A percentile compares a stretch with the other conserved stretches of the same genome.
Conservation (phyloP, 768 basidiomycete genomes). For the Leucosporidium creatinivorum region DNA sequence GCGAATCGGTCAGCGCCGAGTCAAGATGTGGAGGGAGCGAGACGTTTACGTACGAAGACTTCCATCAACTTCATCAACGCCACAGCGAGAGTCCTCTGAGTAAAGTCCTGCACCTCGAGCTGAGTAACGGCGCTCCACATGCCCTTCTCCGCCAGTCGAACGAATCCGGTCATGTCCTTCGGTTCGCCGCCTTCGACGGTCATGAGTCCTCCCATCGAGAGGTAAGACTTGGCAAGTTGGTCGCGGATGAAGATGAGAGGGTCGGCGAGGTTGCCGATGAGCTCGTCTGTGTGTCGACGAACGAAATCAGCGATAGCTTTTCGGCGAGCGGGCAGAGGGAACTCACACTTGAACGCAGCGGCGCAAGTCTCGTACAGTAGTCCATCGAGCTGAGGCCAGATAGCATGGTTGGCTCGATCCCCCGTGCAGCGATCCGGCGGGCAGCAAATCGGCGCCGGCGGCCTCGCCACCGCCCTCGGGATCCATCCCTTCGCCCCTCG, state of each 20-base stretch:
- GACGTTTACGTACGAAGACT: slow-evolving; percentile 17
- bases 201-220: slow-evolving; percentile 27
- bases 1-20: neutral
- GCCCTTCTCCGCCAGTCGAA: slow-evolving; percentile 16
- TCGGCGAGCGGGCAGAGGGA: neutral
- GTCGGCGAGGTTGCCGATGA: slow-evolving; percentile 23
- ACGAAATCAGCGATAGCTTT: neutral
- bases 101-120: slow-evolving; percentile 27
- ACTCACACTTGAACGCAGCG: slow-evolving; percentile 28
- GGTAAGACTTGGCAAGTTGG: slow-evolving; percentile 24
- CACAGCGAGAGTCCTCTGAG: slow-evolving; percentile 24
- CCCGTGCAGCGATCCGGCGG: slow-evolving; percentile 28
- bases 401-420: neutral
- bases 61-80: slow-evolving; percentile 31
- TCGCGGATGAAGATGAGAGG: slow-evolving; percentile 24
- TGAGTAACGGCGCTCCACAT: slow-evolving; percentile 18
- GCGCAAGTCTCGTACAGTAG: slow-evolving; percentile 27
- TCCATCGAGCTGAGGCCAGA: slow-evolving; percentile 20
- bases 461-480: too few species aligned
- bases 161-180: slow-evolving; percentile 24
- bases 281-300: slow-evolving; percentile 12
- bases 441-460: slow-evolving; percentile 18
- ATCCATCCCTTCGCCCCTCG: too few species aligned
- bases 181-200: slow-evolving; percentile 17
- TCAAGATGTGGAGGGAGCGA: neutral